These are phyloP conservation scores for Trichoderma koningiopsis DNA, from an alignment of 2,329 filamentous ascomycete genomes.

Conservation along the genomic window DNA sequence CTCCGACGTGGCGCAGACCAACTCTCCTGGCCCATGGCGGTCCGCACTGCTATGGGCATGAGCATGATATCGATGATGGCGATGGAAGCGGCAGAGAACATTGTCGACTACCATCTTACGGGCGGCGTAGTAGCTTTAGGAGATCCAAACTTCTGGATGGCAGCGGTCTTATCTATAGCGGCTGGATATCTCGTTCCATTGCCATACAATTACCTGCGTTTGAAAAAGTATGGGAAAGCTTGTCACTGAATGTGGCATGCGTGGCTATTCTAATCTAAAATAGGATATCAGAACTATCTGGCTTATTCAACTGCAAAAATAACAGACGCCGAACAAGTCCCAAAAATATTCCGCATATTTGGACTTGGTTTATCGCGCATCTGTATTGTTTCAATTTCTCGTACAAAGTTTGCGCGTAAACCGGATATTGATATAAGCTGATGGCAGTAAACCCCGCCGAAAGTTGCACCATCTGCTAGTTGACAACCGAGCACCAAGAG, in stretches of 20 bases:
- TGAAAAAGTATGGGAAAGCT: slow-evolving; percentile 51
- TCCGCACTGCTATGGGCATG: slow-evolving; percentile 58
- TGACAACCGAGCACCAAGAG: neutral
- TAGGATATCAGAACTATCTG: neutral
- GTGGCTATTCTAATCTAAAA: neutral
- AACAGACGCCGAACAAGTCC: too few relatives aligned
- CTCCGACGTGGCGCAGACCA: slow-evolving; percentile 51
- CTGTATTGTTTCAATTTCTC: neutral
- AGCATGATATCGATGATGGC: slow-evolving; percentile 61
- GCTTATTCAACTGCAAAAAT: neutral
- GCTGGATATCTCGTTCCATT: slow-evolving; percentile 53
- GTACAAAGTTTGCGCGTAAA: neutral
- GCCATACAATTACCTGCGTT: slow-evolving; percentile 55
- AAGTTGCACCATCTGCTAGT: neutral
- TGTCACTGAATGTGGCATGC: slow-evolving; percentile 42
- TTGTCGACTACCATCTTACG: slow-evolving; percentile 58
- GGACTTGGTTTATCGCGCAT: neutral
- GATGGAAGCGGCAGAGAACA: slow-evolving; percentile 59
- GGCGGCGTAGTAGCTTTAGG: slow-evolving; percentile 52
- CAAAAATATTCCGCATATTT: too few relatives aligned
- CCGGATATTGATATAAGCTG: neutral
- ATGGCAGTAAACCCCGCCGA: neutral
- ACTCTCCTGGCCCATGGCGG: slow-evolving; percentile 50
- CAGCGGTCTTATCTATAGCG: slow-evolving; percentile 47
- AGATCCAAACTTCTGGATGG: slow-evolving; percentile 54